Percentiles rank a stretch among this genome's conserved stretches.
Evolutionary conservation across 768 basidiomycete species (phyloP).

Genomic region (Rhizopogon vinicolor): DNA sequence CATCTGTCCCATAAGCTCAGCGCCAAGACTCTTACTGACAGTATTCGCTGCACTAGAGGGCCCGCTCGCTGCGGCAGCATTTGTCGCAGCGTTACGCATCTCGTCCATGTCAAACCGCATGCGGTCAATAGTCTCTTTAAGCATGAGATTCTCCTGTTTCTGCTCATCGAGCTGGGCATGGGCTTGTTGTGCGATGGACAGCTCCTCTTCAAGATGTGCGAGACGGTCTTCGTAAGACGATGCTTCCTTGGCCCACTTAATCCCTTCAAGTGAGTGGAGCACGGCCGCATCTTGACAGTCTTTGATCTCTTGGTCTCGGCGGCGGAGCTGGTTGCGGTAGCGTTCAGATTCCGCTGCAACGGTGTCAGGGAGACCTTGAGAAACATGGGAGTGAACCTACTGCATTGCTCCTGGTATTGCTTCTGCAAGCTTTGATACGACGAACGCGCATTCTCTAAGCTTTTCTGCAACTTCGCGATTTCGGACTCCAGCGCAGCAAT

Average conservation of each 20-base stretch:
- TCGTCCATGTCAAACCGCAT: conserved; percentile 95
- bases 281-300: conserved; percentile 54
- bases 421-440: conserved; percentile 77
- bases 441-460: conserved; percentile 65
- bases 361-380: not conserved
- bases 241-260: conserved; percentile 64
- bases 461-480: conserved; percentile 68
- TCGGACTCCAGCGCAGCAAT: conserved; percentile 74
- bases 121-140: conserved; percentile 95
- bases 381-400: conserved; percentile 36
- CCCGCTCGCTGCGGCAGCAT: conserved; percentile 35
- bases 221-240: conserved; percentile 71
- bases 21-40: conserved; percentile 71
- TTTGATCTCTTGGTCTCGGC: conserved; percentile 71
- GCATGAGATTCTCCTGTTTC: conserved; percentile 88
- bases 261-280: conserved; percentile 60
- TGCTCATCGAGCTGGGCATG: conserved; percentile 81
- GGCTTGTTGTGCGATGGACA: conserved; percentile 63
- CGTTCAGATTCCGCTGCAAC: conserved; percentile 68
- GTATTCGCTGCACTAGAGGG: conserved; percentile 48
- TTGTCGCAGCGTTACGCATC: conserved; percentile 53
- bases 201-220: conserved; percentile 63
- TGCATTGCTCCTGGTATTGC: conserved; percentile 86
- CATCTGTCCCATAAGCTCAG: conserved; percentile 65
- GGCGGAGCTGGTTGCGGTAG: conserved; percentile 68